A percentile compares a stretch with the other conserved stretches of the same genome.
Evolutionary conservation across 176 grass and related monocot species (phyloP).

Genomic region (Leersia perrieri): DNA sequence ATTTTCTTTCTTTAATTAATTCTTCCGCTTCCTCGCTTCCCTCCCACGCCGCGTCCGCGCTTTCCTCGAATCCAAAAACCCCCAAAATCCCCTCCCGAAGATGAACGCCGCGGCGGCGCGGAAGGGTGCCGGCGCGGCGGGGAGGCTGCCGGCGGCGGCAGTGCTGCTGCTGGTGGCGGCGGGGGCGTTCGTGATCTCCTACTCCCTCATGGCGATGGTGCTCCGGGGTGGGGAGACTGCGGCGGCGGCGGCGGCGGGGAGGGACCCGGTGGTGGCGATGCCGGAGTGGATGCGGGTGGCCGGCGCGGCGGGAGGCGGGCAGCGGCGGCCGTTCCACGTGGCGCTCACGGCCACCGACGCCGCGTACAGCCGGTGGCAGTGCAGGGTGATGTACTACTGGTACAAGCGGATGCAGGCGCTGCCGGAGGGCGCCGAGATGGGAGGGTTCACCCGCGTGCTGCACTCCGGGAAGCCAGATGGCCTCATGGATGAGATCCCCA

Average conservation of each 20-base stretch:
- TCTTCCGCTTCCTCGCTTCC: background rate
- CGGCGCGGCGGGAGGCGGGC: background rate
- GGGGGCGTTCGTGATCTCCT: slow-evolving; percentile 61
- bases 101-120: slow-evolving; percentile 44
- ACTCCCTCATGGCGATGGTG: slow-evolving; percentile 47
- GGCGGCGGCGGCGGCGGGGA: background rate
- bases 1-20: background rate
- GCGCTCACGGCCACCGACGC: slow-evolving; percentile 65
- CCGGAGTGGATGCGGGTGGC: slow-evolving; percentile 29
- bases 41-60: background rate
- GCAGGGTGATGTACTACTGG: slow-evolving; percentile 93
- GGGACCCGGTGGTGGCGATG: slow-evolving; percentile 54
- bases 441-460: slow-evolving; percentile 83
- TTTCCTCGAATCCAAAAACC: background rate
- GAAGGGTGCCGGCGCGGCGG: no score
- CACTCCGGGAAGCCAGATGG: slow-evolving; percentile 72
- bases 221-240: slow-evolving; percentile 6
- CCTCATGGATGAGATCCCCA: slow-evolving; percentile 87
- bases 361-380: slow-evolving; percentile 81
- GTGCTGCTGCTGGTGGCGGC: slow-evolving; percentile 33
- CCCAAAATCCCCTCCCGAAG: background rate
- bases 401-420: slow-evolving; percentile 65
- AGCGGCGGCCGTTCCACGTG: slow-evolving; percentile 67
- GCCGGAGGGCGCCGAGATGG: slow-evolving; percentile 60
- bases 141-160: no score